Evolutionary conservation across 257 asterid genomes (phyloP).

Genomic region (Gynochthodes officinalis): DNA sequence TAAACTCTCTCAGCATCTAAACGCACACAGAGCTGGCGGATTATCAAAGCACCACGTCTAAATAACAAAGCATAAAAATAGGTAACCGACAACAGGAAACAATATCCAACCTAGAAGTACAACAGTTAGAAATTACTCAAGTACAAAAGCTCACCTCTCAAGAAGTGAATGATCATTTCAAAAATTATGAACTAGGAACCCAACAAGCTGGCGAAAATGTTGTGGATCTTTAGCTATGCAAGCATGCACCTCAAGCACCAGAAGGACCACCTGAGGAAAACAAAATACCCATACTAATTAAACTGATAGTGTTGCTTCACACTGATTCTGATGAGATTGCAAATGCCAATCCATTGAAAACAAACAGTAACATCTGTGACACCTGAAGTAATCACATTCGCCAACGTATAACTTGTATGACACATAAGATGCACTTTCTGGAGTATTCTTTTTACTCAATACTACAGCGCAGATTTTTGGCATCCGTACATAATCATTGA

Average conservation of each 20-base stretch:
- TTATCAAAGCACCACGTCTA: constrained; percentile 96
- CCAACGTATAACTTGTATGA: not conserved
- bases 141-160: constrained; percentile 70
- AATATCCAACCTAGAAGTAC: not conserved
- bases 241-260: constrained; percentile 98
- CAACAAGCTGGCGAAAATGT: constrained; percentile 78
- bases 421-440: not conserved
- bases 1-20: constrained; percentile 89
- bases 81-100: not conserved
- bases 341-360: not conserved
- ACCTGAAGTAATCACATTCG: not conserved
- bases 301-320: not conserved
- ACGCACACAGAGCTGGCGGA: constrained; percentile 88
- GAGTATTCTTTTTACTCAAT: not conserved
- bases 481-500: not conserved
- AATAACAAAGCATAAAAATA: constrained; percentile 15
- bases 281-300: not conserved
- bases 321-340: not conserved
- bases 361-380: not conserved
- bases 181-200: constrained; percentile 68
- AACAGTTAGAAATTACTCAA: not conserved
- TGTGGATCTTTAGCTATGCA: constrained; percentile 85
- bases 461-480: not conserved
- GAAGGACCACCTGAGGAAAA: constrained; percentile 72
- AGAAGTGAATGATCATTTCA: constrained; percentile 76